These are phyloP conservation scores for Fusarium sp. DNA, from an alignment of 2,329 filamentous ascomycete species.

Conservation along the genomic window DNA sequence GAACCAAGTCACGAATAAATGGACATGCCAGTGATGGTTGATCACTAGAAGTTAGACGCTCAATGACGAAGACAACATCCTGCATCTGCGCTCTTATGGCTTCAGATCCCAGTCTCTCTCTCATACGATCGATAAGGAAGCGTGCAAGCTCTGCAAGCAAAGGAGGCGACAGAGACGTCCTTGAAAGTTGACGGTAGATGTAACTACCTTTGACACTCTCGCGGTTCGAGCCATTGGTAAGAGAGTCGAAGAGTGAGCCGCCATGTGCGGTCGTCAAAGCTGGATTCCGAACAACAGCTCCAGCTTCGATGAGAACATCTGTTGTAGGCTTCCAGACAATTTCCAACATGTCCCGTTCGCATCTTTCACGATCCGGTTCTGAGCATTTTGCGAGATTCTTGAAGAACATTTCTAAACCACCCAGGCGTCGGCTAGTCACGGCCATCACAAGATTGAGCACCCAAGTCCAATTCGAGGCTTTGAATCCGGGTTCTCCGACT, in stretches of 20 bases:
- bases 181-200: slow-evolving; percentile 20
- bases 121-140: slow-evolving; percentile 38
- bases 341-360: slow-evolving; percentile 18
- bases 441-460: slow-evolving; percentile 14
- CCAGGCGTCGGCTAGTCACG: slow-evolving; percentile 13
- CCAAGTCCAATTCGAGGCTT: slow-evolving; percentile 8
- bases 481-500: slow-evolving; percentile 28
- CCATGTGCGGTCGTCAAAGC: background rate
- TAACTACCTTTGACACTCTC: slow-evolving; percentile 22
- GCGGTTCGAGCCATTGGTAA: background rate
- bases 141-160: slow-evolving; percentile 36
- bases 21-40: slow-evolving; percentile 48
- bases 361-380: background rate
- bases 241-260: background rate
- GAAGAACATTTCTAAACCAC: slow-evolving; percentile 4
- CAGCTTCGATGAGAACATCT: slow-evolving; percentile 43
- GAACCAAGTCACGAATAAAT: slow-evolving; percentile 48
- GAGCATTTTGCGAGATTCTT: slow-evolving; percentile 5
- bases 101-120: slow-evolving; percentile 19
- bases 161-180: background rate
- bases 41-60: slow-evolving; percentile 45
- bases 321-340: slow-evolving; percentile 51
- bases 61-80: slow-evolving; percentile 34
- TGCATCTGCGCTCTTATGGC: slow-evolving; percentile 29
- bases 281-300: slow-evolving; percentile 29